Evolutionary conservation across 495 filamentous ascomycete genomes (phyloP), one percentile per base, ranked within the genome.

Genomic region (Sordaria brevicollis): DNA sequence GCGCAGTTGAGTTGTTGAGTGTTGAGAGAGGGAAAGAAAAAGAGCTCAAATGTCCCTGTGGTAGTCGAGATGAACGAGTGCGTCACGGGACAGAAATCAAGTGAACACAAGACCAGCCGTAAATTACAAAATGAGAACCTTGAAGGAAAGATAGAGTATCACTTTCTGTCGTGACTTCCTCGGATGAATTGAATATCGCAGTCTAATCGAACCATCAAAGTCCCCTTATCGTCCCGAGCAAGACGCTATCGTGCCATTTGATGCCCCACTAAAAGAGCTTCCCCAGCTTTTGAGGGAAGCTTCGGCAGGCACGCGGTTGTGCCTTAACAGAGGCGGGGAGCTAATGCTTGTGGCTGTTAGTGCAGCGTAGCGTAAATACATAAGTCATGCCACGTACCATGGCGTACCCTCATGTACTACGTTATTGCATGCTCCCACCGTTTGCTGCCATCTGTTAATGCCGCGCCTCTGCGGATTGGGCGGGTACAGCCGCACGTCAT

Each of bases 401-500:
- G n/a, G n/a, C n/a, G 49, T 62, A 62, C 25, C 25, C 25, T 62
- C 49, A n/a, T n/a, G n/a, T n/a, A n/a, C n/a, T n/a, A n/a, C n/a
- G n/a, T 17, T 31, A 62, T 29, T 13, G 5, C 13, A 29, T 62
- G 13, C 2, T 1, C 49, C 13, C 25, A 6, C 0, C 10, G 0
- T 62, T 62, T 15, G 49, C 49, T 62, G 25, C 49, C 25, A 3
- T 62, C 49, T 62, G 49, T 13, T 62, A 62, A 13, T 11, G 21
- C 0, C 21, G 2, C 29, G 49, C 11, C 49, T 62, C 1, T 62
- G 49, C 25, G 25, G 13, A 70, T 70, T 69, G 15, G 34, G 43
- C 38, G 17, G 38, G 31, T 19, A 36, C 34, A 41, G 65, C 35
- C 36, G 69, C 35, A 41, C 69, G 69, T 70, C 69, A 70, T 70